These are phyloP conservation scores for Trametopsis cervina DNA, from an alignment of 768 basidiomycete genomes.

Conservation along the genomic window DNA sequence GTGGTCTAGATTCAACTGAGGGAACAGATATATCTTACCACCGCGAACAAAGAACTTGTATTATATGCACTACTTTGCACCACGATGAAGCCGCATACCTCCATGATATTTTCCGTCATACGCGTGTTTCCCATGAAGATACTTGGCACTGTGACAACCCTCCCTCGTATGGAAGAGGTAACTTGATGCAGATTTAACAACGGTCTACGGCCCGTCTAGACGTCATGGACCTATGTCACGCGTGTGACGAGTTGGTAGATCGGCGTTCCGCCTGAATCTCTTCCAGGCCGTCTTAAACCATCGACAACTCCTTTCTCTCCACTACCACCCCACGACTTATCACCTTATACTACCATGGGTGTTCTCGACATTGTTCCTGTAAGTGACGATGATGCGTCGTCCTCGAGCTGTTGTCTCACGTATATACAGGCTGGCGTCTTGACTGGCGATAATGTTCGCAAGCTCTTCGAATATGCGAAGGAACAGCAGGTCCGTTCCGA, in stretches of 20 bases:
- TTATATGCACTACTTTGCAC: neutral
- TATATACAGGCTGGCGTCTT: slow-evolving; percentile 77
- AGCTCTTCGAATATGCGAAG: slow-evolving; percentile 92
- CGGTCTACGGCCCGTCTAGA: too few species aligned
- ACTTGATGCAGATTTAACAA: too few species aligned
- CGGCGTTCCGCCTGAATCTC: slow-evolving; percentile 7
- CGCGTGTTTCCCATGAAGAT: too few species aligned
- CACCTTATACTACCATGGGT: slow-evolving; percentile 44
- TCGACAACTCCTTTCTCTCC: neutral
- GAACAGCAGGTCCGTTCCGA: slow-evolving; percentile 61
- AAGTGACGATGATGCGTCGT: too few species aligned
- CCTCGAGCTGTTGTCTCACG: slow-evolving; percentile 1
- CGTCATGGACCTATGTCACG: too few species aligned
- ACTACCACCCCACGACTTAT: neutral
- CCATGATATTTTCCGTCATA: too few species aligned
- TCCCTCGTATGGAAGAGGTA: too few species aligned
- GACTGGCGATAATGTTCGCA: slow-evolving; percentile 91
- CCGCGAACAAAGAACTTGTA: neutral
- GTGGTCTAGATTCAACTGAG: slow-evolving; percentile 28
- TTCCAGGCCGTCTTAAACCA: slow-evolving; percentile 7
- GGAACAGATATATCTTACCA: too few species aligned
- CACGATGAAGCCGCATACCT: too few species aligned
- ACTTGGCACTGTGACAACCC: too few species aligned
- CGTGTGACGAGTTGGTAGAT: neutral
- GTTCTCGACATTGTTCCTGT: slow-evolving; percentile 83